Evolutionary conservation across 1,139 yeast species (phyloP).

Genomic region (Yamadazyma siamensis): DNA sequence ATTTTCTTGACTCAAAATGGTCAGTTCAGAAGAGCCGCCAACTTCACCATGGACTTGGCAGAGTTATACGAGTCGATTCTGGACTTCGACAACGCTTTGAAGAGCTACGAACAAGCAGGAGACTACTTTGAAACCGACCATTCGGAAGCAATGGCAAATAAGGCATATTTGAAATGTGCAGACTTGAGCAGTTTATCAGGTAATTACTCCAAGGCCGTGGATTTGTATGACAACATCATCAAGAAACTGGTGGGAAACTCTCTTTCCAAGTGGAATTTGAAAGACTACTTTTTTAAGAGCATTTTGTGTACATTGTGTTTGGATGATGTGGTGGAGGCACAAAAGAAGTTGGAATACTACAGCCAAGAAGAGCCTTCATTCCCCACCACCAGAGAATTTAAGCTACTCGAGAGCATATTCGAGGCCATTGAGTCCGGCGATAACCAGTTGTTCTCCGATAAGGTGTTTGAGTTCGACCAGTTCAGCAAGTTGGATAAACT

Average conservation of each 20-base stretch:
- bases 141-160: constrained; percentile 87
- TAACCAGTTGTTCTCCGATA: constrained; percentile 68
- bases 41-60: constrained; percentile 87
- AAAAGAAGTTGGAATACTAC: constrained; percentile 63
- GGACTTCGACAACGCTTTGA: constrained; percentile 66
- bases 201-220: constrained; percentile 70
- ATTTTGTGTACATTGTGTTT: constrained; percentile 79
- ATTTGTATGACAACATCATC: constrained; percentile 72
- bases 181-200: constrained; percentile 79
- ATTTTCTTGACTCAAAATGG: constrained; percentile 82
- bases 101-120: constrained; percentile 88
- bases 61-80: constrained; percentile 74
- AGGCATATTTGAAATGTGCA: constrained; percentile 86
- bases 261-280: constrained; percentile 84
- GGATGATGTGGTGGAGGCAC: constrained; percentile 84
- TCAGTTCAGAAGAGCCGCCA: constrained; percentile 94
- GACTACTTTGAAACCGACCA: constrained; percentile 95
- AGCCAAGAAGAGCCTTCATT: constrained; percentile 75
- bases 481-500: constrained; percentile 86
- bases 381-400: constrained; percentile 73
- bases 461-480: constrained; percentile 82
- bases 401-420: constrained; percentile 60
- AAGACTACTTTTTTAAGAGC: constrained; percentile 85
- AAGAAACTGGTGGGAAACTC: constrained; percentile 71
- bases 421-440: constrained; percentile 79